Conservation (phyloP, 805 yeast genomes). For the Scheffersomyces coipomensis region DNA sequence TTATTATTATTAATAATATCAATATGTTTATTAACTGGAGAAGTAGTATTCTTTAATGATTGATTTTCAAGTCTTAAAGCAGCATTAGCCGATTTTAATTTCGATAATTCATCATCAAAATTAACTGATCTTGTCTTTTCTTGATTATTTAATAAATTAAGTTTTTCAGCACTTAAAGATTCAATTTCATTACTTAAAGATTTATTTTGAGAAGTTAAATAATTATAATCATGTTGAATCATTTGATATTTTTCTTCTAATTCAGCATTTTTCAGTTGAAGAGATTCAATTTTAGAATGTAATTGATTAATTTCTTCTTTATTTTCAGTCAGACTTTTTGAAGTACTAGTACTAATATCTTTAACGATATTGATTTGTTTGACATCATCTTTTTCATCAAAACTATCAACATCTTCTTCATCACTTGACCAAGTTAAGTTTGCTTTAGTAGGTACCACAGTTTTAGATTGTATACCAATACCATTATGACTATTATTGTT, state of each 20-base stretch:
- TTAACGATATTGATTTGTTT: background rate
- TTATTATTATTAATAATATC: background rate
- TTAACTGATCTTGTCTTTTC: slow-evolving; percentile 5
- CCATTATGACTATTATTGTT: slow-evolving; percentile 4
- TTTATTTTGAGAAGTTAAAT: slow-evolving; percentile 16
- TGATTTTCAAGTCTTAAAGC: slow-evolving; percentile 38
- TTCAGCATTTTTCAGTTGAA: slow-evolving; percentile 12
- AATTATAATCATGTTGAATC: slow-evolving; percentile 22
- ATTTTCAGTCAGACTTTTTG: background rate
- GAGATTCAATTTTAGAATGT: slow-evolving; percentile 18
- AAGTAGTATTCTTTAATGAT: slow-evolving; percentile 24
- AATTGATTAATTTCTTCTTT: slow-evolving; percentile 32
- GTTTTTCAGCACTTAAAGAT: slow-evolving; percentile 13
- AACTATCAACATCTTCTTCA: slow-evolving; percentile 49
- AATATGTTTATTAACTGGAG: slow-evolving; percentile 1
- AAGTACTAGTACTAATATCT: background rate
- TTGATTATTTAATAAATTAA: slow-evolving; percentile 3
- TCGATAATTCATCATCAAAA: slow-evolving; percentile 22
- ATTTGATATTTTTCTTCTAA: slow-evolving; percentile 14
- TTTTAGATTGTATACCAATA: slow-evolving; percentile 56
- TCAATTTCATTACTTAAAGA: slow-evolving; percentile 18
- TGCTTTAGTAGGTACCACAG: slow-evolving; percentile 83
- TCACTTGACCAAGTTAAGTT: slow-evolving; percentile 87
- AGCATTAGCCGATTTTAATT: slow-evolving; percentile 28
- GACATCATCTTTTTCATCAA: background rate